Evolutionary conservation across 2,329 filamentous ascomycete species (phyloP).

Genomic region (Whalleya microplaca): DNA sequence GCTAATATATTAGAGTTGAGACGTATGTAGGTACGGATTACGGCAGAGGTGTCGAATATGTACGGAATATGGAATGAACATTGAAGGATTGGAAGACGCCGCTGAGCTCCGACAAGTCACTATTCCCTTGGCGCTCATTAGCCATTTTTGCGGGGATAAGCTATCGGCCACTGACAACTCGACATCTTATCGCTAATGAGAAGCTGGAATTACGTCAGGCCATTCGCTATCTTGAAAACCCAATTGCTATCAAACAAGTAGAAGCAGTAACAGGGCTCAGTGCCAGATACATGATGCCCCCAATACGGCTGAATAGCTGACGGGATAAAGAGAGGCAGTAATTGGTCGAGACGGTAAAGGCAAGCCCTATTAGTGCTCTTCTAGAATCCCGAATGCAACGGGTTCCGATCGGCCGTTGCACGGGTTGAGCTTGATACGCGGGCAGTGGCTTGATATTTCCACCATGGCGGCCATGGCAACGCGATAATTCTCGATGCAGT

Average conservation of each 20-base stretch:
- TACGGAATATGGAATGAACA: too few relatives aligned
- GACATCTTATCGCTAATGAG: slow-evolving; percentile 34
- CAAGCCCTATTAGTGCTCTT: slow-evolving; percentile 4
- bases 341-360: slow-evolving; percentile 5
- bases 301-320: slow-evolving; percentile 20
- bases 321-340: slow-evolving; percentile 4
- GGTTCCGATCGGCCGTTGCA: slow-evolving; percentile 11
- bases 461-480: slow-evolving; percentile 13
- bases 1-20: too few relatives aligned
- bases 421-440: slow-evolving; percentile 1
- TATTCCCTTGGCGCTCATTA: slow-evolving; percentile 21
- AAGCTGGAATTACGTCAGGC: slow-evolving; percentile 35
- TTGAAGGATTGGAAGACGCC: too few relatives aligned
- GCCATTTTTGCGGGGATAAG: slow-evolving; percentile 7
- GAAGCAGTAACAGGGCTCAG: slow-evolving; percentile 6
- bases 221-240: background rate
- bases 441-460: slow-evolving; percentile 12
- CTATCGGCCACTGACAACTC: slow-evolving; percentile 23
- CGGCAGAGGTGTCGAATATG: too few relatives aligned
- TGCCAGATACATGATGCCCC: background rate
- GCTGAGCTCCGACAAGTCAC: slow-evolving; percentile 4
- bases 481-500: slow-evolving; percentile 13
- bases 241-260: background rate
- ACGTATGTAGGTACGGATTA: too few relatives aligned
- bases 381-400: slow-evolving; percentile 8